Conservation (phyloP, 805 yeast species). For the Candida palmyrensis region DNA sequence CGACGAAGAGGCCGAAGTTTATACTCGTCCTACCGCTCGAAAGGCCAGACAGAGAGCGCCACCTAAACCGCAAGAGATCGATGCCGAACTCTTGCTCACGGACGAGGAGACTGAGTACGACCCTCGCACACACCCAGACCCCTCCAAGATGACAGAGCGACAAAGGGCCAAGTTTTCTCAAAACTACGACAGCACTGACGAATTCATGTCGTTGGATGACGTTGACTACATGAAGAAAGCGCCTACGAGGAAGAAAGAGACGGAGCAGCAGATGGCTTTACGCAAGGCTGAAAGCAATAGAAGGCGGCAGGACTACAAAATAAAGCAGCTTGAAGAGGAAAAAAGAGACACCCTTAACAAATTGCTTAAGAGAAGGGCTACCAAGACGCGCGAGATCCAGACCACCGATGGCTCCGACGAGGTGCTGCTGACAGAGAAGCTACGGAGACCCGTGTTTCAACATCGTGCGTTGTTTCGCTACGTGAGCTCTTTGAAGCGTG, state of each 20-base stretch:
- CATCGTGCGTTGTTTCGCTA: constrained; percentile 46
- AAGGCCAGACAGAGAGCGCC: constrained; percentile 7
- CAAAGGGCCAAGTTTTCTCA: constrained; percentile 45
- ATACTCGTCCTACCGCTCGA: no score
- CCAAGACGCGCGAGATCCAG: constrained; percentile 48
- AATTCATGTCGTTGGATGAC: constrained; percentile 9
- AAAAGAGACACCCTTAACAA: constrained; percentile 88
- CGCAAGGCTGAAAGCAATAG: constrained; percentile 86
- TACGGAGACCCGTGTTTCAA: constrained; percentile 36
- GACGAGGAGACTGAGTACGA: constrained; percentile 43
- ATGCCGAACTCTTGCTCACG: constrained; percentile 30
- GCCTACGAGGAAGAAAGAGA: constrained; percentile 48
- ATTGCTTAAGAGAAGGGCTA: constrained; percentile 77
- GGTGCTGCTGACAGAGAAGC: constrained; percentile 16
- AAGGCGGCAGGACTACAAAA: constrained; percentile 78
- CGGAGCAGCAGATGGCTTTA: constrained; percentile 80
- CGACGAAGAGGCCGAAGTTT: no score
- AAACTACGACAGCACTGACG: constrained; percentile 2
- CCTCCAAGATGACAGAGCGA: constrained; percentile 50
- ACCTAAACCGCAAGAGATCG: constrained; percentile 26
- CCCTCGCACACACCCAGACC: constrained; percentile 36
- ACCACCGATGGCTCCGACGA: constrained; percentile 23
- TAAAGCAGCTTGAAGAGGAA: constrained; percentile 83
- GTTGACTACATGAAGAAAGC: constrained; percentile 18
- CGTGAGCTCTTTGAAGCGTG: constrained; percentile 21